Evolutionary conservation across 495 filamentous ascomycete species (phyloP).

Genomic region (Talaromyces nanjingensis): DNA sequence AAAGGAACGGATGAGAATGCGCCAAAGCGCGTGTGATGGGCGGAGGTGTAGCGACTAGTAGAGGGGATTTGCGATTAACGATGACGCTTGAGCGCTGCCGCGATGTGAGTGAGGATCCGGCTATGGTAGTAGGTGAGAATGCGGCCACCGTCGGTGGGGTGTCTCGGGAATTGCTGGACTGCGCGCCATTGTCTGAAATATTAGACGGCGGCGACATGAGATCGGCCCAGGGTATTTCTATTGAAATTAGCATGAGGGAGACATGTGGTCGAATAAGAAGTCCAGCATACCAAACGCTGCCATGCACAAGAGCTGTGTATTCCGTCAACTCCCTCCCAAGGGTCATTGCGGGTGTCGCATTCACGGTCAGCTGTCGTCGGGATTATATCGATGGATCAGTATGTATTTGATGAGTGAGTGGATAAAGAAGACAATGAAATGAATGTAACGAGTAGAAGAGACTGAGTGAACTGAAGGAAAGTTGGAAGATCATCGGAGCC

Average conservation of each 20-base stretch:
- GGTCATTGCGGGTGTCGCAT: constrained; percentile 25
- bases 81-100: constrained; percentile 83
- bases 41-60: constrained; percentile 88
- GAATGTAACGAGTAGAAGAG: constrained; percentile 6
- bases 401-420: neutral
- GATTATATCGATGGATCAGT: neutral
- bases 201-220: constrained; percentile 46
- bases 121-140: constrained; percentile 78
- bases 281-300: constrained; percentile 52
- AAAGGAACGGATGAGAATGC: constrained; percentile 87
- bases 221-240: constrained; percentile 59
- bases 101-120: constrained; percentile 58
- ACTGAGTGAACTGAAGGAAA: constrained; percentile 4
- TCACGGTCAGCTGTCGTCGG: neutral
- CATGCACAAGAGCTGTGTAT: constrained; percentile 46
- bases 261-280: neutral
- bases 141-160: constrained; percentile 68
- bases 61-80: constrained; percentile 91
- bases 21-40: constrained; percentile 86
- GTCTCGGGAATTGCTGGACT: constrained; percentile 32
- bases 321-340: constrained; percentile 25
- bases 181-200: constrained; percentile 30
- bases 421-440: constrained; percentile 8
- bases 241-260: neutral
- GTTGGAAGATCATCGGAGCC: constrained; percentile 9